Base-by-base conservation (phyloP, 2,329 filamentous ascomycete species). In the Neonectria sp. region DNA sequence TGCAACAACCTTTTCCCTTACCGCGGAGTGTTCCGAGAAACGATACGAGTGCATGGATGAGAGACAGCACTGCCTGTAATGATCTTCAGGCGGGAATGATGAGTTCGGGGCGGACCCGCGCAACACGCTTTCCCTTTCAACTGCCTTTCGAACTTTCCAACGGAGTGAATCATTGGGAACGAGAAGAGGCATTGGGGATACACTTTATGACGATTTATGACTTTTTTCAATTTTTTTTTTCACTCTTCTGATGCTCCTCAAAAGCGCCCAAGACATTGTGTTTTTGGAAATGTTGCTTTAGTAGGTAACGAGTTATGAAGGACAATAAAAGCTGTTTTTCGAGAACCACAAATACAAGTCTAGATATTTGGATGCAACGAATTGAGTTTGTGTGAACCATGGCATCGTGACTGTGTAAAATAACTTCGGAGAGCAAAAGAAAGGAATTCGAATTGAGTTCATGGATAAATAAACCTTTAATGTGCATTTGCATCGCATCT, bases 271-370 rank as follows among this genome's bases (percentile, higher is more conserved):
- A 78, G 75, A 77, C 62, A 71, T 75, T 78, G 73, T 78, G 71
- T 78, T 71, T 67, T 73, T 79, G 76, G 76, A 77, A 73, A 74
- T 75, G 76, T 76, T 78, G 75, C 72, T 77, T 79, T 77, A 75
- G 71, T 79, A 79, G 78, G 77, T 81, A 78, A 82, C 79, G 80
- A 82, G 62, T 81, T 79, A 81, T 76, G 79, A 81, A 76, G 78
- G 79, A 78, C 76, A 81, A 81, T 78, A 80, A 81, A 82, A 82
- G 76, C 73, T 75, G 71, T 74, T 76, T 72, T 73, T 73, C 57
- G 63, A 73, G 72, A 64, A 63, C 70, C 51, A 69, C 49, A 64
- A 61, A 64, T 64, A 75, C 64, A 75, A 65, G 67, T 70, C 66
- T 73, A 73, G 68, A 74, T 62, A 63, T 66, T 68, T 63, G 68